Conservation (phyloP, 805 yeast genomes). For the Cyberlindnera mrakii region DNA sequence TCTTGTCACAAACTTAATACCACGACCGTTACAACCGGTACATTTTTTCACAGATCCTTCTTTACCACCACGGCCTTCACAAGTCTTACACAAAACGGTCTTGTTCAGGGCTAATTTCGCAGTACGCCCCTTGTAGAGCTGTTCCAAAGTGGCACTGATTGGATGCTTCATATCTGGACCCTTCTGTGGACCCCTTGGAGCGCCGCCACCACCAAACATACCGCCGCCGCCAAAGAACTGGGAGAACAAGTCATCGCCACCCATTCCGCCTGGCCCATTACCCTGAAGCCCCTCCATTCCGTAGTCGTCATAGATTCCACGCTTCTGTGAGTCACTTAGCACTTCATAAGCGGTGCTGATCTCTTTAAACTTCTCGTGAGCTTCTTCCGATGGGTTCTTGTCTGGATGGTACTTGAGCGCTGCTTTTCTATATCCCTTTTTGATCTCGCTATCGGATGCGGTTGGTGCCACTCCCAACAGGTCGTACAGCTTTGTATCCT, state of each 20-base stretch:
- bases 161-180: slow-evolving; percentile 92
- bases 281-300: slow-evolving; percentile 92
- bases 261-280: slow-evolving; percentile 64
- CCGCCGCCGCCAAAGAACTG: slow-evolving; percentile 83
- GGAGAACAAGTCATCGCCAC: slow-evolving; percentile 68
- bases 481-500: slow-evolving; percentile 75
- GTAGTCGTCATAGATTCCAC: slow-evolving; percentile 80
- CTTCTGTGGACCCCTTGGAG: slow-evolving; percentile 77
- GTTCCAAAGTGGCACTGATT: slow-evolving; percentile 81
- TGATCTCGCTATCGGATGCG: slow-evolving; percentile 66
- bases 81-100: slow-evolving; percentile 78
- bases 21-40: slow-evolving; percentile 83
- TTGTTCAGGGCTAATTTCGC: slow-evolving; percentile 91
- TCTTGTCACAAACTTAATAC: slow-evolving; percentile 86
- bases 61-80: slow-evolving; percentile 97
- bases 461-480: slow-evolving; percentile 62
- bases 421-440: slow-evolving; percentile 76
- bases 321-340: slow-evolving; percentile 81
- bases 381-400: slow-evolving; percentile 80
- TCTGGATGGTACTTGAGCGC: slow-evolving; percentile 83
- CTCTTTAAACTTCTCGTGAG: slow-evolving; percentile 93
- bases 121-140: slow-evolving; percentile 87
- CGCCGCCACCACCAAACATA: slow-evolving; percentile 45
- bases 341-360: slow-evolving; percentile 83
- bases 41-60: slow-evolving; percentile 86